These are phyloP conservation scores for Penicillium rolfsii DNA, from an alignment of 2,329 filamentous ascomycete genomes.

Conservation along the genomic window DNA sequence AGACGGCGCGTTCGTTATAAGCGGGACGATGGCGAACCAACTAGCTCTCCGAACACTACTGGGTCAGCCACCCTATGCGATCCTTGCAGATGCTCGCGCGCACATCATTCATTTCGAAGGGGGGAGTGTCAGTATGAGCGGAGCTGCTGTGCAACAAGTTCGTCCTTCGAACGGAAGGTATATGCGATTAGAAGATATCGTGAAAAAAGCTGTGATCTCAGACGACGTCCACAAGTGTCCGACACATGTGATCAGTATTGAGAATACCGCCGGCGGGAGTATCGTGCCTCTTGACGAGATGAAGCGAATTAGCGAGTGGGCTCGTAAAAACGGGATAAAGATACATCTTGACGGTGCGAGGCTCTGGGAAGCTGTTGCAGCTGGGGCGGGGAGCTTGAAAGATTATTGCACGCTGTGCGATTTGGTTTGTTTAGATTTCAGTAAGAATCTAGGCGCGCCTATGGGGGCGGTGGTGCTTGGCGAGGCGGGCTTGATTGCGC, in stretches of 20 bases:
- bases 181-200: neutral
- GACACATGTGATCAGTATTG: neutral
- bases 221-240: neutral
- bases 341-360: neutral
- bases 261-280: neutral
- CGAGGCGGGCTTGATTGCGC: neutral
- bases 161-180: neutral
- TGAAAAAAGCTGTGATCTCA: neutral
- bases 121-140: neutral
- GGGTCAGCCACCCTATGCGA: neutral
- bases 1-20: neutral
- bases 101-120: neutral
- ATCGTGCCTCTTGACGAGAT: neutral
- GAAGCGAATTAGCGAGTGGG: neutral
- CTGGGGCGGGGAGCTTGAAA: neutral
- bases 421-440: neutral
- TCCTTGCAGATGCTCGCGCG: neutral
- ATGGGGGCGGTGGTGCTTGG: conserved; percentile 1
- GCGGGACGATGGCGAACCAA: conserved; percentile 2
- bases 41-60: neutral
- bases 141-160: neutral
- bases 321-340: neutral
- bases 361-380: neutral
- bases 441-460: neutral
- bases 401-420: neutral